Evolutionary conservation across 2,329 filamentous ascomycete genomes (phyloP), one percentile per base, ranked within the genome.

Genomic region (Alternaria novae-zelandiae): DNA sequence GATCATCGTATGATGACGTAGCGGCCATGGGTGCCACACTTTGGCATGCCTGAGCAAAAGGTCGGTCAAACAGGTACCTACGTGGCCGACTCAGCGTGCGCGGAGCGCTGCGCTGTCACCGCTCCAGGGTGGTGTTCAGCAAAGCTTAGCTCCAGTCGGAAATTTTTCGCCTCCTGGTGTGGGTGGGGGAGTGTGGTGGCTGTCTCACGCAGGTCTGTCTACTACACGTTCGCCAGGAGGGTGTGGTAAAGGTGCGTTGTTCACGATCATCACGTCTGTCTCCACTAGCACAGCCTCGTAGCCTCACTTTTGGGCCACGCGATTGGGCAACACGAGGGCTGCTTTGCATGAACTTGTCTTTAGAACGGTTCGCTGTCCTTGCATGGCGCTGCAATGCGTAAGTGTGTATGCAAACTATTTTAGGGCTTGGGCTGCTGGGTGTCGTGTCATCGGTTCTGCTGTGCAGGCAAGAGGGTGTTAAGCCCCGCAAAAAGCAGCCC

Each of bases 1-100:
- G 66, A 68, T 68, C 56, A 70, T 64, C 61, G 58, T 57, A 43
- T 61, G 58, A 71, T 76, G 73, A 76, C 74, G 73, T 75, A 76
- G 63, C 64, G 15, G 20, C 20, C 46, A 65, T 54, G 62, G 56
- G 54, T 41, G 36, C 44, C 59, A 55, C 65, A 46, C 62, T 59
- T 47, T 54, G 43, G 8, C 49, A 41, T 41, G 12, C 45, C 36
- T 20, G 9, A n/a, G 7, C 30, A 23, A 53, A 59, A 64, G 64
- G 69, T 73, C 71, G 71, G 70, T 72, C 67, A 74, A 72, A 51
- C 57, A 32, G 28, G 49, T 43, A 58, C 64, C 63, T 70, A 74
- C 72, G 72, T 74, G 72, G 69, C 70, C 65, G 61, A 57, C 71
- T 67, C 64, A 64, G 62, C 44, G 56, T 45, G 57, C 54, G 36